Percentiles rank a stretch among this genome's conserved stretches.
Evolutionary conservation across 495 filamentous ascomycete genomes (phyloP).

Genomic region (Neurospora sp.): DNA sequence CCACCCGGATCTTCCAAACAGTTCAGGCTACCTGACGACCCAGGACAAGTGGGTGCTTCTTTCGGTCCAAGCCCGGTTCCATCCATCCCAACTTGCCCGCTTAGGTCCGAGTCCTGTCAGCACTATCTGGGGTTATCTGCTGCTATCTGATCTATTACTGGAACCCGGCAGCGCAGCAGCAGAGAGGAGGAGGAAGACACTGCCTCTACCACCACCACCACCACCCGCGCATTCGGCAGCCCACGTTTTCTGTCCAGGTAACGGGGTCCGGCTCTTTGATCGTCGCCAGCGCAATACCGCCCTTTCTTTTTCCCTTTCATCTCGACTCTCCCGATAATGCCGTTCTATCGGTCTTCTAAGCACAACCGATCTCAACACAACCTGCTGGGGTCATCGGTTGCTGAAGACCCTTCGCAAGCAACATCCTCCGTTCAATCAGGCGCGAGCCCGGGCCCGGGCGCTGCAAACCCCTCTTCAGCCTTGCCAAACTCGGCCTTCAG

Average conservation of each 20-base stretch:
- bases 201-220: background rate
- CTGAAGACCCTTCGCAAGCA: slow-evolving; percentile 15
- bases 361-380: slow-evolving; percentile 43
- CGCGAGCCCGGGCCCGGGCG: slow-evolving; percentile 21
- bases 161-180: background rate
- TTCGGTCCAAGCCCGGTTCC: background rate
- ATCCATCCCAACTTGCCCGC: background rate
- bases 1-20: background rate
- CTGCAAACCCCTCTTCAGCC: slow-evolving; percentile 35
- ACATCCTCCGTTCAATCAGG: slow-evolving; percentile 15
- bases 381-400: slow-evolving; percentile 29
- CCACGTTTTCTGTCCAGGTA: background rate
- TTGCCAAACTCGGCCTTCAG: slow-evolving; percentile 32
- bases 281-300: background rate
- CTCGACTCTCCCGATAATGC: slow-evolving; percentile 22
- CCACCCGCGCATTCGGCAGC: background rate
- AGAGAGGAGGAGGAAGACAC: background rate
- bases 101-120: background rate
- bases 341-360: slow-evolving; percentile 37
- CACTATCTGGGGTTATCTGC: background rate
- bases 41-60: background rate
- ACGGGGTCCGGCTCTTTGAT: background rate
- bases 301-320: background rate
- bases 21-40: background rate
- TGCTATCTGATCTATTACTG: background rate